Evolutionary conservation across 495 filamentous ascomycete species (phyloP).

Genomic region (Barbatosphaeria neglecta): DNA sequence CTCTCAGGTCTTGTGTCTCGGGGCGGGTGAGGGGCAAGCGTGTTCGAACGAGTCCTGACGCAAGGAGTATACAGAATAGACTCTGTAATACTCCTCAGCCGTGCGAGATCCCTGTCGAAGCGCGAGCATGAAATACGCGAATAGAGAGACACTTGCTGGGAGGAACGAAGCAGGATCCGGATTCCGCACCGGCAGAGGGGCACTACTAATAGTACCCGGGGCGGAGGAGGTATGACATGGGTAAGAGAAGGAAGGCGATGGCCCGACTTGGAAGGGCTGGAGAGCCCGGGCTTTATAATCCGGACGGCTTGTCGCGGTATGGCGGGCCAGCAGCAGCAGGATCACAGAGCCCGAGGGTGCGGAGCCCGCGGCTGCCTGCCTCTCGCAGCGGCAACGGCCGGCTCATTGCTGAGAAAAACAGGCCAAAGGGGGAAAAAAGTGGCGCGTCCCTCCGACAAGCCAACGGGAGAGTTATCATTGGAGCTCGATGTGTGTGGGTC

Average conservation of each 20-base stretch:
- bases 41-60: conserved; percentile 37
- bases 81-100: conserved; percentile 52
- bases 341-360: too few relatives aligned
- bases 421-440: too few relatives aligned
- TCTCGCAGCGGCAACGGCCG: not conserved
- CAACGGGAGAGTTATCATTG: too few relatives aligned
- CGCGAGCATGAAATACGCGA: conserved; percentile 25
- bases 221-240: too few relatives aligned
- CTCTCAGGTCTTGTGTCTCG: too few relatives aligned
- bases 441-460: too few relatives aligned
- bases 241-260: not conserved
- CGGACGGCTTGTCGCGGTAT: not conserved
- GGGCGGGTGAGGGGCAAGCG: too few relatives aligned
- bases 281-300: conserved; percentile 1
- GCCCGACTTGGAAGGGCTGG: not conserved
- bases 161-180: too few relatives aligned
- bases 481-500: not conserved
- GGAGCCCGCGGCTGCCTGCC: not conserved
- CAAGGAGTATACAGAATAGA: conserved; percentile 49
- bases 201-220: too few relatives aligned
- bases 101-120: conserved; percentile 27
- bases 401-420: not conserved
- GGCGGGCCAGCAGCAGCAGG: too few relatives aligned
- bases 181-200: too few relatives aligned
- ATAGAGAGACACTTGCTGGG: too few relatives aligned